A percentile compares a stretch with the other conserved stretches of the same genome.
phyloP scores from a whole-genome alignment of 164 flowering plant species.

The Malania oleifera region DNA sequence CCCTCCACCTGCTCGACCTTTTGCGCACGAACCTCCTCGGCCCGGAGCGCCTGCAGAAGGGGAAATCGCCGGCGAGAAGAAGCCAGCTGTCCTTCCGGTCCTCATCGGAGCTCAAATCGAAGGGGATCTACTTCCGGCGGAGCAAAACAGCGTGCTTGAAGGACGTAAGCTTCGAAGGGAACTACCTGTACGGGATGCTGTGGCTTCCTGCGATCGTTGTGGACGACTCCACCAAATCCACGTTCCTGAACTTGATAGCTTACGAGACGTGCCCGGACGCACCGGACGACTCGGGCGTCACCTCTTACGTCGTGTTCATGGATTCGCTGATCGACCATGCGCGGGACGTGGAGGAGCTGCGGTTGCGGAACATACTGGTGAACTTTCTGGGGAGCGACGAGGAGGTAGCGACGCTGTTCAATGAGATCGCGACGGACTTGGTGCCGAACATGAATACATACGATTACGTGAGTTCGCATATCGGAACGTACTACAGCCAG shows the following conservation, averaged over 20 bases:
- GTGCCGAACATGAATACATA: neutral
- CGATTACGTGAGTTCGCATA: neutral
- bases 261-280: constrained; percentile 8
- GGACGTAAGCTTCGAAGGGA: too few relatives aligned
- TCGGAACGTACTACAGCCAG: neutral
- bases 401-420: constrained; percentile 3
- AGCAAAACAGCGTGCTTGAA: neutral
- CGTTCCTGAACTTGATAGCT: constrained; percentile 14
- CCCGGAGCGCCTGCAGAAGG: too few relatives aligned
- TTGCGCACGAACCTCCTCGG: too few relatives aligned
- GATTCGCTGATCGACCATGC: constrained; percentile 12
- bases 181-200: neutral
- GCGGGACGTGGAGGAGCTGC: constrained; percentile 13
- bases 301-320: constrained; percentile 12
- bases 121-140: neutral
- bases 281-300: neutral
- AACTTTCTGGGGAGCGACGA: constrained; percentile 4
- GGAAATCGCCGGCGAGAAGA: too few relatives aligned
- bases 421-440: neutral
- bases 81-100: too few relatives aligned
- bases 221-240: constrained; percentile 1
- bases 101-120: too few relatives aligned
- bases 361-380: neutral
- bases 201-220: constrained; percentile 10
- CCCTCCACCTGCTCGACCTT: too few relatives aligned